Evolutionary conservation across 495 filamentous ascomycete genomes (phyloP), one percentile per base, ranked within the genome.

Genomic region (Aspergillus conjunctus): DNA sequence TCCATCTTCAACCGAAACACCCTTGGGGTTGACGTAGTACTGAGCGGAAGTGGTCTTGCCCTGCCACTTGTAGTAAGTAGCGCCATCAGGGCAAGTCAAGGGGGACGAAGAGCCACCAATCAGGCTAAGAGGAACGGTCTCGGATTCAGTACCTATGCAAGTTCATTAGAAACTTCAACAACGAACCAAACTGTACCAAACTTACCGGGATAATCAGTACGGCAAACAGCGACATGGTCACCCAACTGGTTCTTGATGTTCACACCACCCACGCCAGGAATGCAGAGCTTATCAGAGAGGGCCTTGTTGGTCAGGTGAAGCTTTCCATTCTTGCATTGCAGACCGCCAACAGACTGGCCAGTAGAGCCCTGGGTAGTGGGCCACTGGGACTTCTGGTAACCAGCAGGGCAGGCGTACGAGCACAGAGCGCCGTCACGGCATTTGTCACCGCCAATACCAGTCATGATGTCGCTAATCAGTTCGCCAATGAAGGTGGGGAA

Each of bases 301-400:
- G 62, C 64, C 21, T 81, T 66, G 64, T 91, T 91, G 64, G 91
- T 95, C 39, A 91, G 81, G 72, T 88, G 81, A 7, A 98, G 84
- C 71, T 89, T 91, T 59, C 90, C 90, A 59, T 83, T 71, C 37
- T 69, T 65, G 85, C 94, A 98, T 69, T 84, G 81, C 26, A 98
- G 76, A 64, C 94, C 94, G 75, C 94, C 94, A 46, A 96, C 82
- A 39, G 92, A 96, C 78, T 98, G 89, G 33, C 88, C 88, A 50
- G 88, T 91, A 43, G 74, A 66, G 39, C 94, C 95, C 79, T 98
- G 94, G 31, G 71, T 82, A 26, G 60, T 67, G 37, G 95, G 94
- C 92, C 92, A 98, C 74, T 98, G 93, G 41, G 87, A 83, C 83
- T 97, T 97, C 67, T 93, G 87, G 79, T 92, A 97, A 54, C 93